Percentiles rank a stretch among this genome's conserved stretches.
Evolutionary conservation across 2,329 filamentous ascomycete genomes (phyloP).

Genomic region (Fusarium xylarioides): DNA sequence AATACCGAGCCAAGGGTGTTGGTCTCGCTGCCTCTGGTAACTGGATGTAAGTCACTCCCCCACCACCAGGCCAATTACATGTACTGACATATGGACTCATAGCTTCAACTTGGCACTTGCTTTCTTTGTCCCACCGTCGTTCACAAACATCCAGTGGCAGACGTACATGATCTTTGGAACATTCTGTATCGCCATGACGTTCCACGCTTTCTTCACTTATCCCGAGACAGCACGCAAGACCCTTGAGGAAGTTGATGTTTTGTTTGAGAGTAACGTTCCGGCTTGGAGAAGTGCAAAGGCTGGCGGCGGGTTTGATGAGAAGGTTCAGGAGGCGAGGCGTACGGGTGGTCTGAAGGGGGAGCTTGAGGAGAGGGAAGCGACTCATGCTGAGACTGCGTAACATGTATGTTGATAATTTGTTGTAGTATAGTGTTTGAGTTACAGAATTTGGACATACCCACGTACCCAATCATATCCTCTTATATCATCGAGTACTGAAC

Average conservation of each 20-base stretch:
- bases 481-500: fast-evolving
- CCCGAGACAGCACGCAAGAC: constrained; percentile 59
- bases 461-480: background rate
- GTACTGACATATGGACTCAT: background rate
- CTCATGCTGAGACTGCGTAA: constrained; percentile 34
- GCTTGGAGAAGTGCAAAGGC: constrained; percentile 36
- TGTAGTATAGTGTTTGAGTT: background rate
- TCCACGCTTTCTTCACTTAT: constrained; percentile 62
- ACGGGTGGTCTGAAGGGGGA: constrained; percentile 31
- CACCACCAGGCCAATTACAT: fast-evolving
- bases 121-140: constrained; percentile 50
- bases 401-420: fast-evolving
- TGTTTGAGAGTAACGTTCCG: constrained; percentile 36
- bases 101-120: constrained; percentile 53
- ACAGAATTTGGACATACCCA: background rate
- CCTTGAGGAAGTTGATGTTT: constrained; percentile 34
- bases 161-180: constrained; percentile 58
- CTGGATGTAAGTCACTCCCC: constrained; percentile 46
- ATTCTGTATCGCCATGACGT: constrained; percentile 53
- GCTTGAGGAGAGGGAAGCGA: constrained; percentile 21
- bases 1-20: constrained; percentile 62
- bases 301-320: constrained; percentile 19
- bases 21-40: constrained; percentile 59
- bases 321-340: constrained; percentile 32
- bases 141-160: constrained; percentile 57